phyloP scores from a whole-genome alignment of 495 filamentous ascomycete genomes.

The Trichoderma erinaceum region DNA sequence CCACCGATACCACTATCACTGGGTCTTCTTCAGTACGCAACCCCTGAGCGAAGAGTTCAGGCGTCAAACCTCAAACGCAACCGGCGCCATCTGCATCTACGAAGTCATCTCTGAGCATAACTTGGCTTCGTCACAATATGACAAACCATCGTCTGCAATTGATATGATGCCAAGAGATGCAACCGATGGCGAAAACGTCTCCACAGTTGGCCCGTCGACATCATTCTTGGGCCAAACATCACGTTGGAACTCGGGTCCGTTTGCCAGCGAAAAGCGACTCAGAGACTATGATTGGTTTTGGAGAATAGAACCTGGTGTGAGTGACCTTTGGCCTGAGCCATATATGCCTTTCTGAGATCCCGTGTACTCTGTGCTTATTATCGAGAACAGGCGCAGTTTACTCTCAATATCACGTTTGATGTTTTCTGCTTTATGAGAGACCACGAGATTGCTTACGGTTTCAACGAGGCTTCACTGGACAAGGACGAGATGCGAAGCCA shows the following conservation, averaged over 20 bases:
- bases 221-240: constrained; percentile 45
- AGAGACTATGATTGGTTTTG: constrained; percentile 67
- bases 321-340: background rate
- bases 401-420: constrained; percentile 64
- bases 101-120: constrained; percentile 64
- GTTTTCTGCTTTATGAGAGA: constrained; percentile 71
- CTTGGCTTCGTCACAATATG: constrained; percentile 38
- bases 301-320: constrained; percentile 18
- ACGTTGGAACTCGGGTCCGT: constrained; percentile 70
- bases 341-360: background rate
- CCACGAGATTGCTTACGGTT: constrained; percentile 64
- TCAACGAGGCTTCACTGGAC: constrained; percentile 51
- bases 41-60: constrained; percentile 71
- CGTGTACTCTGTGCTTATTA: constrained; percentile 13
- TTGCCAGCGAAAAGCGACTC: constrained; percentile 63
- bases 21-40: constrained; percentile 80
- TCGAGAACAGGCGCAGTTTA: constrained; percentile 45
- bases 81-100: constrained; percentile 67
- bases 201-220: background rate
- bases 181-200: background rate
- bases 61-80: constrained; percentile 60
- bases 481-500: constrained; percentile 44
- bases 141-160: background rate
- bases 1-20: constrained; percentile 71
- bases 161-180: constrained; percentile 36